Percentiles rank a stretch among this genome's conserved stretches.
These are phyloP conservation scores for Coemansia sp. DNA, from an alignment of 192 early-diverging fungal genomes.

Conservation along the genomic window DNA sequence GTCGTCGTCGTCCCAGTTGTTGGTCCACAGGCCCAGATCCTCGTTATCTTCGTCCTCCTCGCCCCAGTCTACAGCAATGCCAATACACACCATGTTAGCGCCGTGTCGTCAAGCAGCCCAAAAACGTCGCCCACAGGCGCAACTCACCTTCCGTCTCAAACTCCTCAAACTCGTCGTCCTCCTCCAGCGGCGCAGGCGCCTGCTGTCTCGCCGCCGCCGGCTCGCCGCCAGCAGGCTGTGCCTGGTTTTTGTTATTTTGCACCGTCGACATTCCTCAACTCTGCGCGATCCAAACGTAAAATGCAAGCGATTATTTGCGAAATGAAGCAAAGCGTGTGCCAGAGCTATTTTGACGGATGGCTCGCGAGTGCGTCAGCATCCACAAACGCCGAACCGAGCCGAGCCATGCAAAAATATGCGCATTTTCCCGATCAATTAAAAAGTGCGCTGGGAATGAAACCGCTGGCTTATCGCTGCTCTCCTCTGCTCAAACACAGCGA, in stretches of 20 bases:
- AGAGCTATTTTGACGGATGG: too few species aligned
- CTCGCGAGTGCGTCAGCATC: too few species aligned
- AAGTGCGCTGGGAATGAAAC: neutral
- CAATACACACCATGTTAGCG: neutral
- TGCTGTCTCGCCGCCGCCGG: conserved; percentile 11
- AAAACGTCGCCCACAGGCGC: too few species aligned
- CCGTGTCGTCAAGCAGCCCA: too few species aligned
- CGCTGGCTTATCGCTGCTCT: neutral
- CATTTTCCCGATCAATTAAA: too few species aligned
- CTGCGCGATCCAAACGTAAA: too few species aligned
- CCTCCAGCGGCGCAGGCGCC: conserved; percentile 65
- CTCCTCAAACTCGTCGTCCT: conserved; percentile 95
- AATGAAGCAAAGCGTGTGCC: too few species aligned
- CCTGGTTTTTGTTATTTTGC: neutral
- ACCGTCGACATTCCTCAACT: neutral
- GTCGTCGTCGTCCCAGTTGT: conserved; percentile 91
- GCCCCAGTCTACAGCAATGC: conserved; percentile 66
- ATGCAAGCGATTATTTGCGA: too few species aligned
- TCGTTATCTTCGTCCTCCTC: conserved; percentile 73
- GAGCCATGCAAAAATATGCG: too few species aligned
- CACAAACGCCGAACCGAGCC: too few species aligned
- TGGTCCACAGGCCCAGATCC: conserved; percentile 66
- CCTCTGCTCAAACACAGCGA: conserved; percentile 6
- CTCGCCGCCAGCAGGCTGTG: neutral
- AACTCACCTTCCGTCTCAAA: conserved; percentile 77